A percentile compares a stretch with the other conserved stretches of the same genome.
These are phyloP conservation scores for Ascochyta pisi DNA, from an alignment of 2,329 filamentous ascomycete species.

Conservation along the genomic window DNA sequence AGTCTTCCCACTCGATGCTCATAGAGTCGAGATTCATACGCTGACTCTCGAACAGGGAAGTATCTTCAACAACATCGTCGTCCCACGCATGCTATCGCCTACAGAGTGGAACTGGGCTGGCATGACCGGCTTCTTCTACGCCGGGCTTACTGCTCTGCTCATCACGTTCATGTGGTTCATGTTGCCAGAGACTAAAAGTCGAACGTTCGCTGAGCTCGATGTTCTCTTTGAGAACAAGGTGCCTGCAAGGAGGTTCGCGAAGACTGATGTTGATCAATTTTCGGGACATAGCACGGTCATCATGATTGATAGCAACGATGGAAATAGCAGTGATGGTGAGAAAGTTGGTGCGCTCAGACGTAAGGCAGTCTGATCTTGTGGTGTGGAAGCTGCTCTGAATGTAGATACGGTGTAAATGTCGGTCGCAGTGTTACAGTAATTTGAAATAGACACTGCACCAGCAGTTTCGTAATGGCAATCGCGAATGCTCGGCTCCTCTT, in stretches of 20 bases:
- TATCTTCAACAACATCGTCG: slow-evolving; percentile 79
- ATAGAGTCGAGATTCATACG: slow-evolving; percentile 71
- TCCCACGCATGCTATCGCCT: slow-evolving; percentile 58
- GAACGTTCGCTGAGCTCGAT: slow-evolving; percentile 51
- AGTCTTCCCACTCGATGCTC: slow-evolving; percentile 75
- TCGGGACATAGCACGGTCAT: slow-evolving; percentile 15
- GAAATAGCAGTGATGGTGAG: slow-evolving; percentile 13
- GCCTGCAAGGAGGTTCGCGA: slow-evolving; percentile 18
- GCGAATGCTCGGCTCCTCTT: background rate
- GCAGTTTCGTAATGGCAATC: background rate
- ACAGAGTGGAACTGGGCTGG: slow-evolving; percentile 83
- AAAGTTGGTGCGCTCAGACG: slow-evolving; percentile 4
- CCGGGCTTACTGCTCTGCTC: slow-evolving; percentile 70
- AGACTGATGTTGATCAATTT: slow-evolving; percentile 18
- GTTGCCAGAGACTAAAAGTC: slow-evolving; percentile 47
- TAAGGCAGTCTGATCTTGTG: slow-evolving; percentile 5
- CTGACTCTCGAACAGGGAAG: slow-evolving; percentile 21
- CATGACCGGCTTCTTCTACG: slow-evolving; percentile 78
- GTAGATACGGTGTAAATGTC: background rate
- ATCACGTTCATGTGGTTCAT: slow-evolving; percentile 72
- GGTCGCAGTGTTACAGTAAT: background rate
- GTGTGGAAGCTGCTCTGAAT: too few species aligned
- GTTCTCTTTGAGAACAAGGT: slow-evolving; percentile 45
- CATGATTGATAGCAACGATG: slow-evolving; percentile 7
- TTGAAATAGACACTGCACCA: background rate